A percentile compares a stretch with the other conserved stretches of the same genome.
phyloP scores from a whole-genome alignment of 805 yeast species.

The Monosporozyma yasuniensis region DNA sequence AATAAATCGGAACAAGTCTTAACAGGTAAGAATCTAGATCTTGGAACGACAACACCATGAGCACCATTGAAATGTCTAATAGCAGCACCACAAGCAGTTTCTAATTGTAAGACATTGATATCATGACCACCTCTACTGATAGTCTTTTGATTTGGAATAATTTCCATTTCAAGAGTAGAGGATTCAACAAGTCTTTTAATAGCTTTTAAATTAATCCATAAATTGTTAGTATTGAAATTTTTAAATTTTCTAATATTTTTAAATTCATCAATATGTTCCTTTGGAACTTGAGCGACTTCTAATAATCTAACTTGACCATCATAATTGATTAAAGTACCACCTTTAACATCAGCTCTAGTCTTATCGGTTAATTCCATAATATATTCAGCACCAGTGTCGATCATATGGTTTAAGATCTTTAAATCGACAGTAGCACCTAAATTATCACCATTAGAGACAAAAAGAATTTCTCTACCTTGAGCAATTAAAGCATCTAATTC shows the following conservation, averaged over 20 bases:
- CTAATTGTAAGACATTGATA: constrained; percentile 83
- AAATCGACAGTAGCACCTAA: constrained; percentile 97
- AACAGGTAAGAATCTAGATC: constrained; percentile 95
- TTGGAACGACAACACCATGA: constrained; percentile 96
- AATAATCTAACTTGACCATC: constrained; percentile 89
- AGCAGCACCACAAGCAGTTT: constrained; percentile 99
- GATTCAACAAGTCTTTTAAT: constrained; percentile 84
- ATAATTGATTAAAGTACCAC: constrained; percentile 96
- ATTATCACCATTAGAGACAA: constrained; percentile 97
- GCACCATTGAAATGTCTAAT: constrained; percentile 92
- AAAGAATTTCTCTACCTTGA: constrained; percentile 89
- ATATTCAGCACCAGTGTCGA: constrained; percentile 84
- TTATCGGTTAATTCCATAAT: constrained; percentile 98
- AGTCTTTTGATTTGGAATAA: constrained; percentile 88
- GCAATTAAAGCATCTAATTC: constrained; percentile 81
- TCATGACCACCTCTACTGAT: constrained; percentile 70
- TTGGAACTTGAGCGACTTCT: constrained; percentile 92
- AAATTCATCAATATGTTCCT: constrained; percentile 96
- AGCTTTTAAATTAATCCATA: constrained; percentile 94
- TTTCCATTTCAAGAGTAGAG: constrained; percentile 78
- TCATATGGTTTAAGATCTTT: constrained; percentile 84
- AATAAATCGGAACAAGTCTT: constrained; percentile 93
- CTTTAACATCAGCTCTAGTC: constrained; percentile 98
- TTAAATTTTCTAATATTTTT: constrained; percentile 96
- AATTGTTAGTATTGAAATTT: constrained; percentile 94